Percentiles rank a stretch among this genome's conserved stretches.
Evolutionary conservation across 2,329 filamentous ascomycete species (phyloP).

Genomic region (Colletotrichum salicis): DNA sequence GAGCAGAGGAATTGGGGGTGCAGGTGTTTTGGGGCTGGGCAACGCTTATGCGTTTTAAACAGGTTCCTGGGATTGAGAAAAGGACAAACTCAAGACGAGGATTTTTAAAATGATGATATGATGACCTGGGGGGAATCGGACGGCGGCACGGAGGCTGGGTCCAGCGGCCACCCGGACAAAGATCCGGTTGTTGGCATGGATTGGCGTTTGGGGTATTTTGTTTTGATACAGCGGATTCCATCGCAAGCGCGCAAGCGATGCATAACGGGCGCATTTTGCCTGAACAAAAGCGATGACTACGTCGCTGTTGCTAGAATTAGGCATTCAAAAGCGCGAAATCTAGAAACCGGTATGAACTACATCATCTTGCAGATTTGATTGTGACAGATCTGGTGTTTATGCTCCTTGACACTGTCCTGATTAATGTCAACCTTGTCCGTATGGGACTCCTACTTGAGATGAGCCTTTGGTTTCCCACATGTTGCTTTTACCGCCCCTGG

Average conservation of each 20-base stretch:
- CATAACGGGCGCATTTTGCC: neutral
- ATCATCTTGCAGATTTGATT: neutral
- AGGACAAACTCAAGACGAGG: neutral
- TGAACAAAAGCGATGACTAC: neutral
- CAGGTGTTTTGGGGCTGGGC: constrained; percentile 22
- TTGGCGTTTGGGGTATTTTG: neutral
- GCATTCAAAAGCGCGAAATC: neutral
- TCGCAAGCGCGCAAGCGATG: neutral
- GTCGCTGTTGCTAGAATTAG: neutral
- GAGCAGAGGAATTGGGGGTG: constrained; percentile 21
- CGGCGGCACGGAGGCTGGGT: neutral
- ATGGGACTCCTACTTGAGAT: neutral
- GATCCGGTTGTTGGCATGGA: neutral
- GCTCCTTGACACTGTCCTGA: neutral
- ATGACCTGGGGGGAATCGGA: neutral
- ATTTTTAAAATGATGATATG: neutral
- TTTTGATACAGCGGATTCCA: neutral
- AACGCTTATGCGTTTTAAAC: constrained; percentile 19
- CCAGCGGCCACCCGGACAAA: neutral
- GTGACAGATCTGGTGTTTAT: neutral
- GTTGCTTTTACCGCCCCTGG: neutral
- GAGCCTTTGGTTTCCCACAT: neutral
- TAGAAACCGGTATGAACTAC: neutral
- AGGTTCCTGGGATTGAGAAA: no score
- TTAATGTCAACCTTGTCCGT: neutral